Evolutionary conservation across 2,329 filamentous ascomycete genomes (phyloP).

Genomic region (Monilinia fructigena): DNA sequence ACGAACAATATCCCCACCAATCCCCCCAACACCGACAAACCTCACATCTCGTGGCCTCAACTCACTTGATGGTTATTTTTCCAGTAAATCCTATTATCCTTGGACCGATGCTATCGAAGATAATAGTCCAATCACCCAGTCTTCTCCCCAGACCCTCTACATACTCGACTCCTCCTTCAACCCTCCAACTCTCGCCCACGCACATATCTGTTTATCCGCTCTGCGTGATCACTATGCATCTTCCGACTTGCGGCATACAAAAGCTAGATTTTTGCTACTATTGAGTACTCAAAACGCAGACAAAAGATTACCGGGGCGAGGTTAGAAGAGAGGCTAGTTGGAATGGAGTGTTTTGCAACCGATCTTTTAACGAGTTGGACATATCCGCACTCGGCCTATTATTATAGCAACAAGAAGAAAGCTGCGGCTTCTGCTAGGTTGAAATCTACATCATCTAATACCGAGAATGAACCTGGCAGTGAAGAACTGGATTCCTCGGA

Average conservation of each 20-base stretch:
- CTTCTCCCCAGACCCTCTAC: conserved; percentile 45
- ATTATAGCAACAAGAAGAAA: conserved; percentile 21
- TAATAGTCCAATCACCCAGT: not conserved
- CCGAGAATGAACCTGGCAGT: not conserved
- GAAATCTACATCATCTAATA: not conserved
- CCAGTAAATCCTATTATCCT: not conserved
- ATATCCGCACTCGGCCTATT: conserved; percentile 38
- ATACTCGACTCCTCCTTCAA: conserved; percentile 69
- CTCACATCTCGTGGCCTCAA: not conserved
- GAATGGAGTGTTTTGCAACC: conserved; percentile 69
- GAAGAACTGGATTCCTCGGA: not conserved
- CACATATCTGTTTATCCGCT: conserved; percentile 55
- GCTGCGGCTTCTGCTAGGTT: no score
- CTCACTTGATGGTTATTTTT: not conserved
- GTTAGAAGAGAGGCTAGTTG: conserved; percentile 64
- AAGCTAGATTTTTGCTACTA: conserved; percentile 53
- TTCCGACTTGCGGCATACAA: conserved; percentile 30
- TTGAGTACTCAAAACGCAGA: conserved; percentile 65
- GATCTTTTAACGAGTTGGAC: conserved; percentile 45
- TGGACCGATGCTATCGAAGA: not conserved
- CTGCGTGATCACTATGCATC: conserved; percentile 25
- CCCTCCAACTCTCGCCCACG: conserved; percentile 62
- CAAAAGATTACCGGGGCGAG: conserved; percentile 65
- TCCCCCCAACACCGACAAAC: conserved; percentile 45
- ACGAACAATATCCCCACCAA: conserved; percentile 28